Percentiles rank a stretch among this genome's conserved stretches.
Evolutionary conservation across 78 protist species (phyloP).

Genomic region (Pigoraptor vietnamica): DNA sequence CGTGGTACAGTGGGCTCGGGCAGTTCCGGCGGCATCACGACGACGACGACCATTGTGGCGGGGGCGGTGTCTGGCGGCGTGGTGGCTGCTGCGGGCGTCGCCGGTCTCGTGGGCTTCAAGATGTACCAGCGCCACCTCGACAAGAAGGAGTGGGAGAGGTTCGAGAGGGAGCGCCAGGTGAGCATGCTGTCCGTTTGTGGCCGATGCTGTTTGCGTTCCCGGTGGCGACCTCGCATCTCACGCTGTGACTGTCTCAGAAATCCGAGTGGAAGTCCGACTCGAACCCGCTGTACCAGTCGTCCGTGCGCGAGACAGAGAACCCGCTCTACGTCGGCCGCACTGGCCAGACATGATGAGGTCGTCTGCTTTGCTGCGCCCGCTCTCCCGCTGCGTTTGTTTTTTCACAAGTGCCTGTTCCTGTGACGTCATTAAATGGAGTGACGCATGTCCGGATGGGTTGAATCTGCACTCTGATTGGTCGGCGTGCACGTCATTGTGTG

Average conservation of each 20-base stretch:
- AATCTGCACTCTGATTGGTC: no score
- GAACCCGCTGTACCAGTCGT: not conserved
- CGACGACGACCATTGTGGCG: not conserved
- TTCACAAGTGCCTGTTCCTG: no score
- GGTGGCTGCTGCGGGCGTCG: not conserved
- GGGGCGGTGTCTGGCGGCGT: not conserved
- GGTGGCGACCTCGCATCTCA: not conserved
- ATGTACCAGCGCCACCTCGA: not conserved
- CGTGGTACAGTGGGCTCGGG: not conserved
- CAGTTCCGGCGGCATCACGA: not conserved
- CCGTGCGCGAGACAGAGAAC: not conserved
- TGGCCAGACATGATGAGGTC: no score
- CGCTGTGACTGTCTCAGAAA: not conserved
- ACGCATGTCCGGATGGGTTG: no score
- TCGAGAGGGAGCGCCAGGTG: not conserved
- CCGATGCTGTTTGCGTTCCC: not conserved
- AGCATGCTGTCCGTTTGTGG: not conserved
- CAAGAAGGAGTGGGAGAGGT: not conserved
- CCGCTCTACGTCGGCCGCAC: not conserved
- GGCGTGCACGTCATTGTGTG: no score
- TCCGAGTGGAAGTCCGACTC: not conserved
- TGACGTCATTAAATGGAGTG: no score
- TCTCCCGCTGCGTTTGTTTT: no score
- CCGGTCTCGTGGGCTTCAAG: not conserved
- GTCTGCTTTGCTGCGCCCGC: no score